A percentile compares a stretch with the other conserved stretches of the same genome.
Evolutionary conservation across 2,329 filamentous ascomycete species (phyloP).

Genomic region (Acephala macrosclerotiorum): DNA sequence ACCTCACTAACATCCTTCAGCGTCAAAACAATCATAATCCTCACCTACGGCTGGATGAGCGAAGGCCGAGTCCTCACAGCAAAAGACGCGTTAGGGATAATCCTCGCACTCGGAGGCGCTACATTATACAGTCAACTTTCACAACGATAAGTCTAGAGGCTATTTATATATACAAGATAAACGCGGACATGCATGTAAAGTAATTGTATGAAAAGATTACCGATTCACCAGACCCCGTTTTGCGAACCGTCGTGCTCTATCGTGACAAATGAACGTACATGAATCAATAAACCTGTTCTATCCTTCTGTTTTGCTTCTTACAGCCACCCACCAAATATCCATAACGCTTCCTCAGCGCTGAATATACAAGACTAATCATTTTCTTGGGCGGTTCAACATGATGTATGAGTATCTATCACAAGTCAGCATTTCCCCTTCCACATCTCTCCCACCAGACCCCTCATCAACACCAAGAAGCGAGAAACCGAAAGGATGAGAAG

Average conservation of each 20-base stretch:
- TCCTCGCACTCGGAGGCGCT: constrained; percentile 52
- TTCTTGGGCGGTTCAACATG: constrained; percentile 35
- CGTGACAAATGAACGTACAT: constrained; percentile 15
- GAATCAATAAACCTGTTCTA: background rate
- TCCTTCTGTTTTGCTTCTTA: constrained; percentile 5
- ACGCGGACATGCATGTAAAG: background rate
- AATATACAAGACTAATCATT: constrained; percentile 7
- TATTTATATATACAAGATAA: constrained; percentile 17
- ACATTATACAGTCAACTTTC: constrained; percentile 53
- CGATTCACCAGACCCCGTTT: background rate
- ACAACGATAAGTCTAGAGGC: constrained; percentile 29
- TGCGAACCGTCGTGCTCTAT: constrained; percentile 17
- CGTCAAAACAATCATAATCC: constrained; percentile 54
- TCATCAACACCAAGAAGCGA: no score
- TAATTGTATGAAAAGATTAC: constrained; percentile 4
- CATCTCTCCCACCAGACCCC: no score
- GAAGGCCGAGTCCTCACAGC: constrained; percentile 50
- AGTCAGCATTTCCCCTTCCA: constrained; percentile 3
- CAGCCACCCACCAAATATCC: background rate
- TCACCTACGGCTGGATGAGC: constrained; percentile 54
- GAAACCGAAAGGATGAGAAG: background rate
- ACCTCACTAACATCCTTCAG: constrained; percentile 39
- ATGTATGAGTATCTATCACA: constrained; percentile 36
- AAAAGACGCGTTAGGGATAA: constrained; percentile 50
- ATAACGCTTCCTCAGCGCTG: background rate